A percentile compares a stretch with the other conserved stretches of the same genome.
Conservation (phyloP, 2,329 filamentous ascomycete species). For the Arthrinium puccinioides region DNA sequence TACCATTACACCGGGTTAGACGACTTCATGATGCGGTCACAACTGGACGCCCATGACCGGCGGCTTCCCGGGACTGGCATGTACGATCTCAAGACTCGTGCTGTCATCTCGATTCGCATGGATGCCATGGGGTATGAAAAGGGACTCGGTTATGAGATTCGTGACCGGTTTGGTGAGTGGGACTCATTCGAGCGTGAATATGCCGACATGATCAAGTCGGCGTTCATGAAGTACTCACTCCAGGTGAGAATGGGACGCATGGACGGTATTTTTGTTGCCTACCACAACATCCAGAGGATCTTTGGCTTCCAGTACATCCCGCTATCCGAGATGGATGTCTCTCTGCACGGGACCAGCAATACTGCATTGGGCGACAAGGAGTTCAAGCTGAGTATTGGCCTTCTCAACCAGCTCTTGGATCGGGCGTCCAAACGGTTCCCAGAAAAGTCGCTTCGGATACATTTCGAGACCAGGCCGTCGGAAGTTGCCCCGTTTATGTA, state of each 20-base stretch:
- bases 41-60: conserved; percentile 83
- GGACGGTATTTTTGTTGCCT: conserved; percentile 98
- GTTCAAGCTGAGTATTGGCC: conserved; percentile 70
- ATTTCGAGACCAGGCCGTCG: conserved; percentile 68
- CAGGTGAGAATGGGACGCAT: conserved; percentile 96
- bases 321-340: conserved; percentile 78
- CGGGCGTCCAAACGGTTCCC: conserved; percentile 71
- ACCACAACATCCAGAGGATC: conserved; percentile 88
- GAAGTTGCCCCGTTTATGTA: conserved; percentile 63
- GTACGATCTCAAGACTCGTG: conserved; percentile 93
- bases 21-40: conserved; percentile 89
- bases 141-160: conserved; percentile 83
- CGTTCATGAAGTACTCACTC: conserved; percentile 92
- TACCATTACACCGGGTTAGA: conserved; percentile 84
- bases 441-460: conserved; percentile 65
- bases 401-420: conserved; percentile 76
- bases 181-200: conserved; percentile 95
- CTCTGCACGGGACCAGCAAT: conserved; percentile 72
- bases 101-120: conserved; percentile 89
- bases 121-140: conserved; percentile 63
- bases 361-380: conserved; percentile 68
- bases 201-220: conserved; percentile 91
- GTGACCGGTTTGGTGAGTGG: conserved; percentile 65
- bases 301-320: conserved; percentile 97
- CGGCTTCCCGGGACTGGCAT: conserved; percentile 85